A percentile compares a stretch with the other conserved stretches of the same genome.
phyloP scores from a whole-genome alignment of 108 stramenopile species.

The Skeletonema tropicum region DNA sequence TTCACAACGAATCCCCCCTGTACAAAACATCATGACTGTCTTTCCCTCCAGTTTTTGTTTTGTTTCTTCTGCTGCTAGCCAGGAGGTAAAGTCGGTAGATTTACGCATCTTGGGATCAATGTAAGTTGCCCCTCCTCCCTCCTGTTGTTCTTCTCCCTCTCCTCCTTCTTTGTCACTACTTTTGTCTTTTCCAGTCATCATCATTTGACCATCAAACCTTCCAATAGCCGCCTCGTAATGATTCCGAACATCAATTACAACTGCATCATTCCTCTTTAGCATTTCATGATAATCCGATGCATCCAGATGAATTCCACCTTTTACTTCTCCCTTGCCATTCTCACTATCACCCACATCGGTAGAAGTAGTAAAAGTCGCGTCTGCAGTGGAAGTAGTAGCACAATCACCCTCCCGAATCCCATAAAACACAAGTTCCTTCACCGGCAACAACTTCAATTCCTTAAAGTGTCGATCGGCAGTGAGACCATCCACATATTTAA shows the following conservation, averaged over 20 bases:
- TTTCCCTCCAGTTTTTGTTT: constrained; percentile 86
- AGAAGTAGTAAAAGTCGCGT: background rate
- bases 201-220: constrained; percentile 73
- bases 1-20: constrained; percentile 87
- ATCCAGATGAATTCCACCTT: constrained; percentile 85
- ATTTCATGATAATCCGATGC: constrained; percentile 84
- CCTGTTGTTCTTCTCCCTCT: background rate
- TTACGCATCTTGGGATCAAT: constrained; percentile 93
- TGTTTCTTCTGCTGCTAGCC: constrained; percentile 79
- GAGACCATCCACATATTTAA: constrained; percentile 83
- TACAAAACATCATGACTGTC: constrained; percentile 27
- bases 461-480: constrained; percentile 85
- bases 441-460: constrained; percentile 87
- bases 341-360: background rate
- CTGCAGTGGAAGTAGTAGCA: constrained; percentile 18
- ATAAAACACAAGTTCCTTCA: constrained; percentile 92
- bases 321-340: constrained; percentile 10
- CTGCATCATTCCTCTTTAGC: constrained; percentile 69
- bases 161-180: constrained; percentile 25
- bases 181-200: background rate
- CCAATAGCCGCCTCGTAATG: constrained; percentile 90
- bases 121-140: constrained; percentile 56
- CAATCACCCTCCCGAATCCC: constrained; percentile 69
- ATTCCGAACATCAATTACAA: constrained; percentile 91
- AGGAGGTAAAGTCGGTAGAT: constrained; percentile 85